Conservation (phyloP, 2,329 filamentous ascomycete genomes). For the Colletotrichum endophyticum region DNA sequence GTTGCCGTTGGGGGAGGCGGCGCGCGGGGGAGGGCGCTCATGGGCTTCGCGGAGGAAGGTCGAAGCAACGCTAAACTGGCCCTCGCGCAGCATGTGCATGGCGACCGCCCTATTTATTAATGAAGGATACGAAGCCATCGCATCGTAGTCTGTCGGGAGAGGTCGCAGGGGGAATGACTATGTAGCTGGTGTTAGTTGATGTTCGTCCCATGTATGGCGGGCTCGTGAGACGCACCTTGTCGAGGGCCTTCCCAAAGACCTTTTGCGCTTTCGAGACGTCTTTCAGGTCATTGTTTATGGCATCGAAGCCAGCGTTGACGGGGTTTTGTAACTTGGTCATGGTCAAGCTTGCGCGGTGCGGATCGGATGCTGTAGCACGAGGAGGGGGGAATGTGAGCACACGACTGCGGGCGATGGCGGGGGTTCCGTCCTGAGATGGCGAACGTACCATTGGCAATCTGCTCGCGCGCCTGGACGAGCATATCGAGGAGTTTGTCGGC, state of each 20-base stretch:
- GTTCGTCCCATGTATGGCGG: not conserved
- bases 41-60: conserved; percentile 80
- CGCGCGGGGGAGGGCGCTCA: conserved; percentile 31
- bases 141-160: conserved; percentile 80
- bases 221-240: conserved; percentile 63
- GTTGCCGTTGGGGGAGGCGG: conserved; percentile 20
- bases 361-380: conserved; percentile 55
- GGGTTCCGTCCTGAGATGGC: not conserved
- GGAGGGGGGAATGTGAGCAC: conserved; percentile 2
- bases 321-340: conserved; percentile 88
- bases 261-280: conserved; percentile 83
- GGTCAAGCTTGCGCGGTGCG: conserved; percentile 72
- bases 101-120: conserved; percentile 93
- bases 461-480: conserved; percentile 74
- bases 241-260: conserved; percentile 83
- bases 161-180: conserved; percentile 54
- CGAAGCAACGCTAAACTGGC: conserved; percentile 86
- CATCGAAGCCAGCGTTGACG: conserved; percentile 80
- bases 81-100: conserved; percentile 91
- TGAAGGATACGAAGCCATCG: conserved; percentile 73
- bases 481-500: conserved; percentile 84
- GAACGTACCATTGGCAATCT: conserved; percentile 70
- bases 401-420: conserved; percentile 5
- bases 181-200: conserved; percentile 16
- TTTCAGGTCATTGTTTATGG: conserved; percentile 80